Evolutionary conservation across 1,284 basidiomycete species (phyloP).

Genomic region (Rhodotorula sp.): DNA sequence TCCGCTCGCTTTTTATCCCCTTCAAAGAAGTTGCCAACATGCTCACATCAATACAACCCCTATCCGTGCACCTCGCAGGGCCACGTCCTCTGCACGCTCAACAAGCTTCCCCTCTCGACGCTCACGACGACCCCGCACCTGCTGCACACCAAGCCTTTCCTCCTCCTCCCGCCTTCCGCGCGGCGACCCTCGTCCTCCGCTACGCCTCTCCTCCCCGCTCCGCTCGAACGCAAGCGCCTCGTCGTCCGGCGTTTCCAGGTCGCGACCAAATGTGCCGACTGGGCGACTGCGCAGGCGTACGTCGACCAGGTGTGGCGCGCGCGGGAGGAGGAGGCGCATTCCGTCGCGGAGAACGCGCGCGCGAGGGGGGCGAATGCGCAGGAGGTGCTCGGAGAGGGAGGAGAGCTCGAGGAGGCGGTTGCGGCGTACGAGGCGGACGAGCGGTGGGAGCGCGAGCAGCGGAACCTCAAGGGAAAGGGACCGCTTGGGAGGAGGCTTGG

Average conservation of each 20-base stretch:
- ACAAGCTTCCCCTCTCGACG: conserved; percentile 65
- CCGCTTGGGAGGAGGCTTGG: conserved; percentile 1
- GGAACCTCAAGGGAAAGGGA: conserved; percentile 20
- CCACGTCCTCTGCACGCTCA: conserved; percentile 63
- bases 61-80: conserved; percentile 54
- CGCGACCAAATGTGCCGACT: conserved; percentile 30
- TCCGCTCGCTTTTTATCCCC: neutral
- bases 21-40: neutral
- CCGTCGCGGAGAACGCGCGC: conserved; percentile 10
- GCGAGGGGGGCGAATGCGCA: conserved; percentile 5
- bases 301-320: conserved; percentile 23
- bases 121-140: conserved; percentile 70
- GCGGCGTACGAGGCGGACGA: conserved; percentile 28
- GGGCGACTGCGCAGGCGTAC: conserved; percentile 33
- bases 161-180: conserved; percentile 58
- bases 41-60: neutral
- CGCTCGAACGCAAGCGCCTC: conserved; percentile 30
- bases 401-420: conserved; percentile 36
- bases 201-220: conserved; percentile 15
- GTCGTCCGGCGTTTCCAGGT: conserved; percentile 37
- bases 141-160: conserved; percentile 65
- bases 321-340: conserved; percentile 23
- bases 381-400: conserved; percentile 26
- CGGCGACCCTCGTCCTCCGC: conserved; percentile 36
- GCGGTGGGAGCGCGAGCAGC: conserved; percentile 36